These are phyloP conservation scores for Vinca minor DNA, from an alignment of 257 asterid genomes.

Conservation along the genomic window DNA sequence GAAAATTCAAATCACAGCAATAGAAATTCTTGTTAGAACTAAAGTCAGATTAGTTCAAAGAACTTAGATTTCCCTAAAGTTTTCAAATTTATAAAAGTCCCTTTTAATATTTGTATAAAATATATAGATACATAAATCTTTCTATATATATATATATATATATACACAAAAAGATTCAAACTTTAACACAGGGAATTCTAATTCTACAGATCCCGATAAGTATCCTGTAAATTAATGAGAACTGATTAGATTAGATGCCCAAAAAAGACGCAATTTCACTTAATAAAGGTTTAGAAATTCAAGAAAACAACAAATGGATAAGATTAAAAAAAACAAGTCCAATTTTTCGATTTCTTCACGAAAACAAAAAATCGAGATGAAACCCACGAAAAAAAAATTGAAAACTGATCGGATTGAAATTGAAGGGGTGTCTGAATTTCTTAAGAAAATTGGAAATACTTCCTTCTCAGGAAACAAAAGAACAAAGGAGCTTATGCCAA, in stretches of 20 bases:
- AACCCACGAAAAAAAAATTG: not conserved
- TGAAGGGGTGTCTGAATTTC: not conserved
- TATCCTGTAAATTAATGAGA: too few species aligned
- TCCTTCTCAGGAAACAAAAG: not conserved
- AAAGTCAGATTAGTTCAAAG: not conserved
- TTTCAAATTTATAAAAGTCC: slow-evolving; percentile 1
- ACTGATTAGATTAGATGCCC: not conserved
- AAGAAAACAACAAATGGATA: not conserved
- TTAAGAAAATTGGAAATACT: not conserved
- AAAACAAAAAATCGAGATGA: not conserved
- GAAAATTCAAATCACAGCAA: too few species aligned
- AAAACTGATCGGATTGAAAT: not conserved
- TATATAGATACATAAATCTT: too few species aligned
- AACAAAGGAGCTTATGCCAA: not conserved
- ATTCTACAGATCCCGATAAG: slow-evolving; percentile 8
- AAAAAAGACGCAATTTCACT: not conserved
- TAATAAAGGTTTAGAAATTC: not conserved
- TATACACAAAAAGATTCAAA: not conserved
- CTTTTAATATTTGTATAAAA: not conserved
- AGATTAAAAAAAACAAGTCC: not conserved
- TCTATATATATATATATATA: not conserved
- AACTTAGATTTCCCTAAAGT: too few species aligned
- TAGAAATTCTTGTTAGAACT: too few species aligned
- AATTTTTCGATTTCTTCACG: not conserved
- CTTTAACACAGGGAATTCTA: not conserved